These are phyloP conservation scores for Mycosarcoma maydis DNA, from an alignment of 1,284 basidiomycete genomes.

Conservation along the genomic window DNA sequence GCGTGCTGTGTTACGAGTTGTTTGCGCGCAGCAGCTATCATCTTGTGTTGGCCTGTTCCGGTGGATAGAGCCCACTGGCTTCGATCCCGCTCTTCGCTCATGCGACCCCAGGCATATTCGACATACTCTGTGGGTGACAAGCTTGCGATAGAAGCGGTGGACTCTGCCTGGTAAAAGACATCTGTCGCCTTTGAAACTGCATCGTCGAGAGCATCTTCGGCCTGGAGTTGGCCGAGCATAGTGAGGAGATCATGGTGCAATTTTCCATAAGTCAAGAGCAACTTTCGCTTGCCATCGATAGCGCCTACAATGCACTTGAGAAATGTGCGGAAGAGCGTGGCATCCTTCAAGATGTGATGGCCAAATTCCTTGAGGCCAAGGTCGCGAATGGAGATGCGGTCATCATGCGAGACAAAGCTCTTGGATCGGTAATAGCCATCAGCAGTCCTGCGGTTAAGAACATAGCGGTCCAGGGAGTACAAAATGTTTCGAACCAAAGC, in stretches of 20 bases:
- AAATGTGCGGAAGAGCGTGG: slow-evolving; percentile 20
- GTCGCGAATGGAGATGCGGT: slow-evolving; percentile 34
- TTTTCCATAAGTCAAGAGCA: slow-evolving; percentile 23
- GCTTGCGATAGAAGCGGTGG: slow-evolving; percentile 12
- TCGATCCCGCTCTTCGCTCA: slow-evolving; percentile 43
- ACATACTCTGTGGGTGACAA: slow-evolving; percentile 39
- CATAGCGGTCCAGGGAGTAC: slow-evolving; percentile 30
- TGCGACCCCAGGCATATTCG: slow-evolving; percentile 36
- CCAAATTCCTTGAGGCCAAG: slow-evolving; percentile 53
- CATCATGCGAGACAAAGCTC: not conserved
- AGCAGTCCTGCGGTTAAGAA: slow-evolving; percentile 2
- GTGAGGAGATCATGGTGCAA: slow-evolving; percentile 41
- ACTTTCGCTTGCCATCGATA: slow-evolving; percentile 36
- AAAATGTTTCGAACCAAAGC: slow-evolving; percentile 37
- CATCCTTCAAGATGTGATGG: slow-evolving; percentile 47
- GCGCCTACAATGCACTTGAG: slow-evolving; percentile 27
- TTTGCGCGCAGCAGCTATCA: slow-evolving; percentile 28
- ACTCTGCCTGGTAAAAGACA: slow-evolving; percentile 46
- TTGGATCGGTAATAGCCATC: not conserved
- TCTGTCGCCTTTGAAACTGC: slow-evolving; percentile 33
- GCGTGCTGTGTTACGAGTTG: slow-evolving; percentile 46
- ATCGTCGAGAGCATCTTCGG: slow-evolving; percentile 38
- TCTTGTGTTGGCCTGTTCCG: slow-evolving; percentile 18
- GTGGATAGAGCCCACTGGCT: slow-evolving; percentile 43
- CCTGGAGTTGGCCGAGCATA: slow-evolving; percentile 48